These are phyloP conservation scores for Ceraceosorus bombacis DNA, from an alignment of 1,284 basidiomycete species.

Conservation along the genomic window DNA sequence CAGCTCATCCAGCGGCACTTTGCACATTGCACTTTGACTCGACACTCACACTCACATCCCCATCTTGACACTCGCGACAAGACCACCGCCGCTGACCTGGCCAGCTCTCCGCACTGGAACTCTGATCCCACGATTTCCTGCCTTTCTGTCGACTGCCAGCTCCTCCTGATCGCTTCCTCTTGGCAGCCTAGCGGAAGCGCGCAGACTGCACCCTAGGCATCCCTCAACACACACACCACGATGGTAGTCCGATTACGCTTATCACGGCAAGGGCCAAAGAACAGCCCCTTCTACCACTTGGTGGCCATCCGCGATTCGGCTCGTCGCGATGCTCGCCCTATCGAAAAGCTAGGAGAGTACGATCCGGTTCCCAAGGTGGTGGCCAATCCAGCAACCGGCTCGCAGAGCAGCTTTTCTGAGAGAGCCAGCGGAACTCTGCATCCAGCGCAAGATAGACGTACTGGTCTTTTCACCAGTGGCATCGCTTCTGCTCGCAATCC, in stretches of 20 bases:
- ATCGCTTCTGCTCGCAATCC: constrained; percentile 13
- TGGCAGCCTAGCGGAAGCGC: background rate
- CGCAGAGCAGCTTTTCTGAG: background rate
- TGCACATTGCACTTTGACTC: too few species aligned
- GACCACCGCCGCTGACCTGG: too few species aligned
- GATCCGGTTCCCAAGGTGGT: constrained; percentile 57
- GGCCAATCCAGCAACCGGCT: background rate
- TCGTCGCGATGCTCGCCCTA: constrained; percentile 76
- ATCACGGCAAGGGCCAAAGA: constrained; percentile 70
- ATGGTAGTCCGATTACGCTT: constrained; percentile 82
- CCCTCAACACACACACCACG: constrained; percentile 13
- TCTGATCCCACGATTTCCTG: too few species aligned
- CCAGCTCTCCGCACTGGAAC: too few species aligned
- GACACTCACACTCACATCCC: too few species aligned
- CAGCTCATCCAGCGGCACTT: too few species aligned
- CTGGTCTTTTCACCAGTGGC: constrained; percentile 33
- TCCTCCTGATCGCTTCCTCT: too few species aligned
- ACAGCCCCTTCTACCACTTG: constrained; percentile 76
- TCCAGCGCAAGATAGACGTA: background rate
- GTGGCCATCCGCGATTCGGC: constrained; percentile 72
- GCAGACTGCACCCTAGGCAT: background rate
- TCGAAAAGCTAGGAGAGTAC: constrained; percentile 81
- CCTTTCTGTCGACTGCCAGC: too few species aligned
- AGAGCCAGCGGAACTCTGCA: constrained; percentile 1
- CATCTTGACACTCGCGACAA: too few species aligned